Conservation (phyloP, 495 filamentous ascomycete genomes). For the Aspergillus egyptiacus region DNA sequence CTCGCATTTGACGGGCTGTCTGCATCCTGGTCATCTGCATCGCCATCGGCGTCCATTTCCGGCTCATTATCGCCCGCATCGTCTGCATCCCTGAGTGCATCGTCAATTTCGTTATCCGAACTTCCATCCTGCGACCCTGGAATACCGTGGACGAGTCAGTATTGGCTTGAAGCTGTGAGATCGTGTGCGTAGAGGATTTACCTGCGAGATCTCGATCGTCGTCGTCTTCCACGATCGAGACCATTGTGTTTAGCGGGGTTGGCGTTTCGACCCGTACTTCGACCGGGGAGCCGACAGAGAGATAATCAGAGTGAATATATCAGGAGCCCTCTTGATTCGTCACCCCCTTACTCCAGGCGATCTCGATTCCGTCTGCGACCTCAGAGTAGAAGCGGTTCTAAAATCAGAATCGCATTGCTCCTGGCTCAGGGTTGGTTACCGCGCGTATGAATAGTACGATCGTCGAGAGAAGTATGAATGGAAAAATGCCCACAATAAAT, state of each 20-base stretch:
- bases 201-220: slow-evolving; percentile 52
- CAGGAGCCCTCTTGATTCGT: not conserved
- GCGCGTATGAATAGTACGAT: not conserved
- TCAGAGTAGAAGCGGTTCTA: not conserved
- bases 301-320: not conserved
- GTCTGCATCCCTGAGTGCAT: slow-evolving; percentile 59
- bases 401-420: slow-evolving; percentile 8
- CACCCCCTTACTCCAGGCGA: not conserved
- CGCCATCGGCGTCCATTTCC: slow-evolving; percentile 55
- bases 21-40: slow-evolving; percentile 58
- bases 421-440: not conserved
- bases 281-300: not conserved
- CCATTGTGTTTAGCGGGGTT: slow-evolving; percentile 17
- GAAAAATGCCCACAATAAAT: not conserved
- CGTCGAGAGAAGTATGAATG: not conserved
- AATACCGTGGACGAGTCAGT: slow-evolving; percentile 4
- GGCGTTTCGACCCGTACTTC: not conserved
- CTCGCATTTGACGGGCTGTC: slow-evolving; percentile 45
- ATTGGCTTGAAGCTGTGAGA: not conserved
- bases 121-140: slow-evolving; percentile 56
- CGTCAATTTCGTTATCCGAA: slow-evolving; percentile 67
- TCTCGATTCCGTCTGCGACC: slow-evolving; percentile 1
- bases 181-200: slow-evolving; percentile 19
- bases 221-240: slow-evolving; percentile 43
- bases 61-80: slow-evolving; percentile 59